Conservation (phyloP, 306 rosid genomes). For the Inga laurina region DNA sequence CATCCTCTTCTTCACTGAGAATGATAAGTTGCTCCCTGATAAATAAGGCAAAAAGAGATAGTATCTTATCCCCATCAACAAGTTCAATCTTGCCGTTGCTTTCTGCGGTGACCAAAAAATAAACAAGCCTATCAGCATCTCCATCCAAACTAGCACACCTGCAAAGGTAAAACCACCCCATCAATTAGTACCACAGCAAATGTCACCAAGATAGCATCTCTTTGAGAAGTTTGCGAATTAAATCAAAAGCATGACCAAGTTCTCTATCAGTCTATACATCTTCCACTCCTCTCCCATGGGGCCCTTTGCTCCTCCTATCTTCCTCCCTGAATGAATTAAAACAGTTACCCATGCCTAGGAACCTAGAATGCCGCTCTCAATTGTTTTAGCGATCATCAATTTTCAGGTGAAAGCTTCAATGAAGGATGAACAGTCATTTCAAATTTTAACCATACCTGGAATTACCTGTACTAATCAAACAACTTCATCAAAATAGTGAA, state of each 20-base stretch:
- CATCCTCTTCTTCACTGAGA: constrained; percentile 49
- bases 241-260: constrained; percentile 26
- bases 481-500: constrained; percentile 23
- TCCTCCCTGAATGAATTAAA: not conserved
- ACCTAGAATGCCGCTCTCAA: not conserved
- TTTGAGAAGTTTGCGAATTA: not conserved
- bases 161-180: constrained; percentile 58
- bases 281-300: not conserved
- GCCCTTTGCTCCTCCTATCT: not conserved
- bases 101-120: constrained; percentile 63
- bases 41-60: constrained; percentile 78
- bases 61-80: constrained; percentile 92
- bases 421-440: constrained; percentile 3
- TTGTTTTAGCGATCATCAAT: not conserved
- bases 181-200: constrained; percentile 25
- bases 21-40: constrained; percentile 73
- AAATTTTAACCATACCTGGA: not conserved
- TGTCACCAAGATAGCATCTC: constrained; percentile 5
- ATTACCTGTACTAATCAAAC: not conserved
- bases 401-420: not conserved
- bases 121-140: constrained; percentile 95
- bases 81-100: constrained; percentile 62
- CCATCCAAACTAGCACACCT: constrained; percentile 99
- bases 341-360: not conserved
- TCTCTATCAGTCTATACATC: not conserved